These are phyloP conservation scores for Naganishia cerealis DNA, from an alignment of 1,284 basidiomycete genomes.

Conservation along the genomic window DNA sequence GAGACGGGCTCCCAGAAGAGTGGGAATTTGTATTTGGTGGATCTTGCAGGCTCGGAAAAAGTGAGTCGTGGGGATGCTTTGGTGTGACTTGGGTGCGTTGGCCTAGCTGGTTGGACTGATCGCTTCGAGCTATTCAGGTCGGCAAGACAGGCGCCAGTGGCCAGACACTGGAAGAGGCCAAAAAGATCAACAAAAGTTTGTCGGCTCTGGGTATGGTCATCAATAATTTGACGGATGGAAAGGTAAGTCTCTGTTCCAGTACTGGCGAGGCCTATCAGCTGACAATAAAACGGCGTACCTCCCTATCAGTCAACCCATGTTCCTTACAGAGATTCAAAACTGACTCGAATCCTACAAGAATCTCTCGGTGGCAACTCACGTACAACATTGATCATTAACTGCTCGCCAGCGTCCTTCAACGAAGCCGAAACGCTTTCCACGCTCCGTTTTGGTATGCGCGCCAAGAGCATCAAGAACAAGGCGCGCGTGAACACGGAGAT, in stretches of 20 bases:
- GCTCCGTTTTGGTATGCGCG: conserved; percentile 95
- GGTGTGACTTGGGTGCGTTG: too few relatives aligned
- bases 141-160: conserved; percentile 99
- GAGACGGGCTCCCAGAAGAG: conserved; percentile 94
- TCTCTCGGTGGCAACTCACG: conserved; percentile 98
- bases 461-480: conserved; percentile 99
- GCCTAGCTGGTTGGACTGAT: not conserved
- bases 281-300: not conserved
- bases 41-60: conserved; percentile 98
- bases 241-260: conserved; percentile 61
- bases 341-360: conserved; percentile 99
- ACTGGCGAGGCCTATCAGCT: not conserved
- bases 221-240: conserved; percentile 93
- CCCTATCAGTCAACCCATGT: conserved; percentile 81
- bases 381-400: conserved; percentile 98
- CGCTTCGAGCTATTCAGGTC: conserved; percentile 38
- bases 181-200: conserved; percentile 99
- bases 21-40: conserved; percentile 95
- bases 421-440: conserved; percentile 96
- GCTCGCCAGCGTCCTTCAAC: conserved; percentile 95
- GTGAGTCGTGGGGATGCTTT: conserved; percentile 56
- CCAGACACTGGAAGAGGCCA: conserved; percentile 97
- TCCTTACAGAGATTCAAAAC: conserved; percentile 98
- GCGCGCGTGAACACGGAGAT: conserved; percentile 98
- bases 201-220: conserved; percentile 99